These are phyloP conservation scores for Phytopythium ostracodes DNA, from an alignment of 352 stramenopile species.

Conservation along the genomic window DNA sequence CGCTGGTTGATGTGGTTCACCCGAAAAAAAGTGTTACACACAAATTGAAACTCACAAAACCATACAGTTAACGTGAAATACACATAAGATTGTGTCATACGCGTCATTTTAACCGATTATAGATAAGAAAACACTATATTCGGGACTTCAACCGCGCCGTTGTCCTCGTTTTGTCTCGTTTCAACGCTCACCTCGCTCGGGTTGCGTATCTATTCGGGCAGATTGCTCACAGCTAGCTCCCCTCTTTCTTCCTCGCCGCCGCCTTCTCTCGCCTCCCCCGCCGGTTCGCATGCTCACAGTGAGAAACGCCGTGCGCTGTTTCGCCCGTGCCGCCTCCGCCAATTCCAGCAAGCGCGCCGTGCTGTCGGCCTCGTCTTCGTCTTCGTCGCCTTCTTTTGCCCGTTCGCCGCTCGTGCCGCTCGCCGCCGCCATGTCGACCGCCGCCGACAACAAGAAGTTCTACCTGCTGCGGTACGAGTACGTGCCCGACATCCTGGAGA, in stretches of 20 bases:
- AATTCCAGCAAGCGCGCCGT: background rate
- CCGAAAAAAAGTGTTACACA: background rate
- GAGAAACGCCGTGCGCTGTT: constrained; percentile 4
- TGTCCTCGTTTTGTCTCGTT: too few species aligned
- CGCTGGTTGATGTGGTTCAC: background rate
- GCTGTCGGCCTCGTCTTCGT: background rate
- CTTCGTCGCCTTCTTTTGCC: background rate
- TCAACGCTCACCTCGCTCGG: background rate
- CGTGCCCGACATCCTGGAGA: constrained; percentile 69
- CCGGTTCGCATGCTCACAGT: constrained; percentile 4
- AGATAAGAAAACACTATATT: too few species aligned
- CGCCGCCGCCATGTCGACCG: constrained; percentile 31
- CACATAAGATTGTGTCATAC: too few species aligned
- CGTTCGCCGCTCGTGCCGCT: constrained; percentile 6
- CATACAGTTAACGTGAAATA: too few species aligned
- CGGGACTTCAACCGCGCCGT: background rate
- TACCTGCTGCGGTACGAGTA: constrained; percentile 77
- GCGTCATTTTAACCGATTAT: too few species aligned
- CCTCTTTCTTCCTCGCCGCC: too few species aligned
- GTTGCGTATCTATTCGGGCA: background rate
- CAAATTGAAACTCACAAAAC: too few species aligned
- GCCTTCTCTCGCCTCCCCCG: background rate
- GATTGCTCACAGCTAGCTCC: too few species aligned
- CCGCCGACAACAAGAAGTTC: constrained; percentile 46
- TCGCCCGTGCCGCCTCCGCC: constrained; percentile 14